Evolutionary conservation across 2,329 filamentous ascomycete species (phyloP).

Genomic region (Cladosporium velox): DNA sequence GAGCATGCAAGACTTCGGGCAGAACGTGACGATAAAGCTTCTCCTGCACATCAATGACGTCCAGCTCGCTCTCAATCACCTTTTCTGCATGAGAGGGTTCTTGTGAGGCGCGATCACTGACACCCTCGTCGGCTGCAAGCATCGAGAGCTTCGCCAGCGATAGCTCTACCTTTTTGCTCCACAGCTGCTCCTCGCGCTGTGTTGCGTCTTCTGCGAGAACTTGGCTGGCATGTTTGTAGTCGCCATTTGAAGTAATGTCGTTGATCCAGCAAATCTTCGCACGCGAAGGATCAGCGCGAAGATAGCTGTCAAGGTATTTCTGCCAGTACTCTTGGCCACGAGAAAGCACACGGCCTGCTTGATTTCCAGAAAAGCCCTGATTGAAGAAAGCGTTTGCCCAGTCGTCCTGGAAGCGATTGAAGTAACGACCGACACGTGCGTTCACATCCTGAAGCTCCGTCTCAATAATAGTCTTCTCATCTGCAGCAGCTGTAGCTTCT

Average conservation of each 20-base stretch:
- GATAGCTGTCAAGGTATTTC: constrained; percentile 72
- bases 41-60: constrained; percentile 78
- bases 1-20: constrained; percentile 66
- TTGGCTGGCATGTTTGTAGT: constrained; percentile 71
- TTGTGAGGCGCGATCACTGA: constrained; percentile 20
- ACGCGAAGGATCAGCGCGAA: constrained; percentile 70
- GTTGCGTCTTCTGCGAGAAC: constrained; percentile 71
- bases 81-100: constrained; percentile 10
- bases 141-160: constrained; percentile 79
- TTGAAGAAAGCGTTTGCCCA: constrained; percentile 81
- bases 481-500: constrained; percentile 24
- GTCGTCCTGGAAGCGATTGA: constrained; percentile 64
- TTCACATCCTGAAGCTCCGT: constrained; percentile 48
- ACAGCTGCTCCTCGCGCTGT: constrained; percentile 73
- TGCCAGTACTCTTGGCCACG: constrained; percentile 66
- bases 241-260: constrained; percentile 74
- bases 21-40: constrained; percentile 70
- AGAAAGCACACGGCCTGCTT: constrained; percentile 62
- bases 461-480: constrained; percentile 42
- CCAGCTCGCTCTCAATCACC: constrained; percentile 56
- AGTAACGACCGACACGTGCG: constrained; percentile 51
- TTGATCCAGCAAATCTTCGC: constrained; percentile 93
- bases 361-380: constrained; percentile 67
- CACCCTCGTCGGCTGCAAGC: constrained; percentile 60
- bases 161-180: constrained; percentile 91